Percentiles rank a stretch among this genome's conserved stretches.
Conservation (phyloP, 1,139 yeast genomes). For the Lodderomyces metapsilosis region DNA sequence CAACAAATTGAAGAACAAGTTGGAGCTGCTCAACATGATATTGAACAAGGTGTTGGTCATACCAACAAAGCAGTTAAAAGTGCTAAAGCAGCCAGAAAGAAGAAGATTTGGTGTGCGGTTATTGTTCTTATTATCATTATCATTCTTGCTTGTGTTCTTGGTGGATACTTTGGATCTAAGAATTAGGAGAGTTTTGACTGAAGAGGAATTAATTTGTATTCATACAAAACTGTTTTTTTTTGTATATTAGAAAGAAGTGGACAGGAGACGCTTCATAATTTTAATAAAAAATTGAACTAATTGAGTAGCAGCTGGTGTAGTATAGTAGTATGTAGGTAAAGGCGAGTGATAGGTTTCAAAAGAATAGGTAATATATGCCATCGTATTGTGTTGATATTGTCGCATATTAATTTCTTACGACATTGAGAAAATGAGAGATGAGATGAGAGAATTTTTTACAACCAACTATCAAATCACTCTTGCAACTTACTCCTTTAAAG, state of each 20-base stretch:
- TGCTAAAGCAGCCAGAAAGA: constrained; percentile 89
- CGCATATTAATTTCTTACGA: neutral
- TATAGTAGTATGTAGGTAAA: too few relatives aligned
- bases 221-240: too few relatives aligned
- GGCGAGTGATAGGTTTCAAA: too few relatives aligned
- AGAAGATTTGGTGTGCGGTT: constrained; percentile 84
- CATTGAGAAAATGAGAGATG: neutral
- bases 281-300: neutral
- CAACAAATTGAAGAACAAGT: constrained; percentile 83
- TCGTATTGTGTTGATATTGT: too few relatives aligned
- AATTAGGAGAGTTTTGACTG: constrained; percentile 1
- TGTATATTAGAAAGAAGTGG: neutral
- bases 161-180: constrained; percentile 37
- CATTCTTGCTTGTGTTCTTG: constrained; percentile 68
- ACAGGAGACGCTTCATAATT: neutral
- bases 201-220: too few relatives aligned
- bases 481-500: neutral
- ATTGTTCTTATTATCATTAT: constrained; percentile 60
- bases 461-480: too few relatives aligned
- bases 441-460: neutral
- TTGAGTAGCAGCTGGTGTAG: too few relatives aligned
- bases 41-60: constrained; percentile 94
- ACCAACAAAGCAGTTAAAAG: constrained; percentile 85
- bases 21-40: constrained; percentile 79
- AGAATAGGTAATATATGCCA: too few relatives aligned